phyloP scores from a whole-genome alignment of 441 rosid genomes.

The Syzygium syzygioides region DNA sequence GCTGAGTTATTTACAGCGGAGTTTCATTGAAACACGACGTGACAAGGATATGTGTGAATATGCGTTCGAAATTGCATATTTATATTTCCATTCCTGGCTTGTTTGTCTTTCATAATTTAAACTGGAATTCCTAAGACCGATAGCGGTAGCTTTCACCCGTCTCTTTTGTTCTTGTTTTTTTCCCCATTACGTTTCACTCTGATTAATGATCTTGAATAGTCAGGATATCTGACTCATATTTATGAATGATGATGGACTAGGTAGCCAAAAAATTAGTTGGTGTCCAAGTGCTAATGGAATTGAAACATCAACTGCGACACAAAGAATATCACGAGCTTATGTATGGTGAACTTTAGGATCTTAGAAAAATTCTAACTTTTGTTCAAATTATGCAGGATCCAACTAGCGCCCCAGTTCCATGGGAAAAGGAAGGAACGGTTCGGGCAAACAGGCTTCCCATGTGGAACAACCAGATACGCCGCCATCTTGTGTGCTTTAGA shows the following conservation, averaged over 20 bases:
- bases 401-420: conserved; percentile 27
- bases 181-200: too few relatives aligned
- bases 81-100: not conserved
- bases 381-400: conserved; percentile 41
- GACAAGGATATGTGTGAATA: too few relatives aligned
- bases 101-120: not conserved
- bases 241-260: not conserved
- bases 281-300: not conserved
- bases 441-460: conserved; percentile 45
- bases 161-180: too few relatives aligned
- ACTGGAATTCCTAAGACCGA: not conserved
- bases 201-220: too few relatives aligned
- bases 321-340: not conserved
- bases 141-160: too few relatives aligned
- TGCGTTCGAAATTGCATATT: too few relatives aligned
- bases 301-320: not conserved
- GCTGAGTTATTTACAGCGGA: too few relatives aligned
- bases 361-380: not conserved
- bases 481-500: conserved; percentile 52
- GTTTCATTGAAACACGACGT: too few relatives aligned
- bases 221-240: not conserved
- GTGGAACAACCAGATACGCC: conserved; percentile 27
- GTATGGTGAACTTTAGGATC: not conserved
- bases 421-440: conserved; percentile 46
- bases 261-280: not conserved